Conservation (phyloP, 2,329 filamentous ascomycete species). For the Fusarium stilboides region DNA sequence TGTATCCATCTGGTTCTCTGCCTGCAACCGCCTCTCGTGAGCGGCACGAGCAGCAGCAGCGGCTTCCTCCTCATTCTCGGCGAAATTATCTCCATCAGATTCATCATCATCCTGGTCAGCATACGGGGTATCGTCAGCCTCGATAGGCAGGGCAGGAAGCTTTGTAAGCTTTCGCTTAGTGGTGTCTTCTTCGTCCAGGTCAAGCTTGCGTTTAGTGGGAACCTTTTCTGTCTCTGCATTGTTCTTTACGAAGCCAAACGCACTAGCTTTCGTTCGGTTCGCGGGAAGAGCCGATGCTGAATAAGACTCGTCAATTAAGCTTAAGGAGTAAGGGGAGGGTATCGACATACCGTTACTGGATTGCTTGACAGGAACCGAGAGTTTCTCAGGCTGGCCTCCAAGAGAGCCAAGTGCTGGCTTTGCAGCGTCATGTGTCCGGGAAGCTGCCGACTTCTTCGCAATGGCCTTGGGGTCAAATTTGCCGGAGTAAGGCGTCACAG, state of each 20-base stretch:
- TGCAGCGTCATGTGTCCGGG: slow-evolving; percentile 68
- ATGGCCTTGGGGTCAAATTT: slow-evolving; percentile 93
- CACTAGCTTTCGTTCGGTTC: slow-evolving; percentile 81
- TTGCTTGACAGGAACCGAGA: slow-evolving; percentile 53
- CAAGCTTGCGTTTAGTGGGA: slow-evolving; percentile 80
- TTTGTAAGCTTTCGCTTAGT: slow-evolving; percentile 91
- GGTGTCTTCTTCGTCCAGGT: slow-evolving; percentile 90
- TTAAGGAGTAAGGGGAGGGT: background rate
- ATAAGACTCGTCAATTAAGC: slow-evolving; percentile 45
- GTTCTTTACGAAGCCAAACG: slow-evolving; percentile 85
- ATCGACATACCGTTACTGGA: slow-evolving; percentile 55
- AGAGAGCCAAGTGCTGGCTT: slow-evolving; percentile 65
- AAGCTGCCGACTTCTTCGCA: slow-evolving; percentile 80
- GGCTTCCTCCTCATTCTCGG: slow-evolving; percentile 87
- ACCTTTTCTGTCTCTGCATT: slow-evolving; percentile 76
- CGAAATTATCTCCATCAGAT: slow-evolving; percentile 82
- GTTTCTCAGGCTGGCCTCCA: slow-evolving; percentile 57
- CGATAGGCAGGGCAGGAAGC: slow-evolving; percentile 82
- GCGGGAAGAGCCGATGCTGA: slow-evolving; percentile 72
- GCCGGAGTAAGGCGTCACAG: slow-evolving; percentile 75
- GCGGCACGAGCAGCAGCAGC: slow-evolving; percentile 88
- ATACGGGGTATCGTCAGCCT: slow-evolving; percentile 73
- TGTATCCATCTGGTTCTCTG: slow-evolving; percentile 65
- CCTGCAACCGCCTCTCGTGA: slow-evolving; percentile 81
- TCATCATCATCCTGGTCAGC: slow-evolving; percentile 78